These are phyloP conservation scores for Vigna nakashimae DNA, from an alignment of 306 rosid species.

Conservation along the genomic window DNA sequence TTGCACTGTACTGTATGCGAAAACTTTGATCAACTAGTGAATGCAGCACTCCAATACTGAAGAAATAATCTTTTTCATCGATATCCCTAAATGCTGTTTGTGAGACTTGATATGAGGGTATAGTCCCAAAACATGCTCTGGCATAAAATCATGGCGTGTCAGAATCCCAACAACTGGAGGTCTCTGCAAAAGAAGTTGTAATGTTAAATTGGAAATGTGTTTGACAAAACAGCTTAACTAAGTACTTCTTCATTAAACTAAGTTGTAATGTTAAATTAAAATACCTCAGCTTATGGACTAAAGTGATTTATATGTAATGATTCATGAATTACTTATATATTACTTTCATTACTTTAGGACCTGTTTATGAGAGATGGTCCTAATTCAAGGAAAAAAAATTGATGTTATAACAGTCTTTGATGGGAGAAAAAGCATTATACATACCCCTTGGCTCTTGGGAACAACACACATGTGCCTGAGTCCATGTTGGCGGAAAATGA, in stretches of 20 bases:
- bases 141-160: conserved; percentile 92
- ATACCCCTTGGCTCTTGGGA: conserved; percentile 82
- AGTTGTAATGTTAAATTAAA: too few species aligned
- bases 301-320: too few species aligned
- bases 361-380: too few species aligned
- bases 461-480: conserved; percentile 88
- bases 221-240: background rate
- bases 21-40: conserved; percentile 1
- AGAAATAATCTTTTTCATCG: conserved; percentile 24
- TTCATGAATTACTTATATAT: too few species aligned
- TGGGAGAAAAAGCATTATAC: background rate
- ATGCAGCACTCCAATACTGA: conserved; percentile 19
- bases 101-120: conserved; percentile 63
- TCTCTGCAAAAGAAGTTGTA: conserved; percentile 63
- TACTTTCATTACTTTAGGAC: too few species aligned
- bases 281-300: too few species aligned
- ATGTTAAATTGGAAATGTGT: background rate
- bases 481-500: conserved; percentile 81
- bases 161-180: conserved; percentile 88
- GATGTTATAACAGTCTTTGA: too few species aligned
- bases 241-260: background rate
- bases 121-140: conserved; percentile 80
- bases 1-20: conserved; percentile 8
- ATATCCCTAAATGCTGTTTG: conserved; percentile 47
- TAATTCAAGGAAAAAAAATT: too few species aligned